A percentile compares a stretch with the other conserved stretches of the same genome.
phyloP scores from a whole-genome alignment of 257 asterid genomes.

The Galeopsis tetrahit region DNA sequence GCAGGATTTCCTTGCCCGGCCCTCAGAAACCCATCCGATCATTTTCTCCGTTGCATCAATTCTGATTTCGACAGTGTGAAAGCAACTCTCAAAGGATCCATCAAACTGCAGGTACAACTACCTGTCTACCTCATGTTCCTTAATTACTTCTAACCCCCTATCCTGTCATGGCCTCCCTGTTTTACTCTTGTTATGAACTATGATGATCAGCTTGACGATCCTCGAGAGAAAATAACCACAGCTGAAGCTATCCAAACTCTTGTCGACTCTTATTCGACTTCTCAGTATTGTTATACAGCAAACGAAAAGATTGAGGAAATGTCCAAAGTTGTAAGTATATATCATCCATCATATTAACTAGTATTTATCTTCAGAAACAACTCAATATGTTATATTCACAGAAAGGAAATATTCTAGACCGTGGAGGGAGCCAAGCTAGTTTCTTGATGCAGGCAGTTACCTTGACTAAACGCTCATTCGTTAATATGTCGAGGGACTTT shows the following conservation, averaged over 20 bases:
- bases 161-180: neutral
- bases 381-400: constrained; percentile 25
- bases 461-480: constrained; percentile 80
- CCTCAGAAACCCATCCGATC: constrained; percentile 87
- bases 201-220: constrained; percentile 54
- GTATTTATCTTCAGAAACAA: too few relatives aligned
- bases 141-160: too few relatives aligned
- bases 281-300: constrained; percentile 55
- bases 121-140: too few relatives aligned
- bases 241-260: constrained; percentile 77
- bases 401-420: constrained; percentile 85
- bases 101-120: constrained; percentile 66
- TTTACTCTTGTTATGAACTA: too few relatives aligned
- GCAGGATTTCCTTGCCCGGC: constrained; percentile 95
- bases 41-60: constrained; percentile 84
- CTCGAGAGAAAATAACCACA: constrained; percentile 73
- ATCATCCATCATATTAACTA: neutral
- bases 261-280: constrained; percentile 55
- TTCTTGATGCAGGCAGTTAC: constrained; percentile 81
- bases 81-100: constrained; percentile 84
- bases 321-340: constrained; percentile 71
- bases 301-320: constrained; percentile 77
- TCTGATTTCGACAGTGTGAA: constrained; percentile 91
- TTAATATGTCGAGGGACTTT: constrained; percentile 95
- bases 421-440: constrained; percentile 97